Conservation (phyloP, 306 rosid species). For the Sechiopsis laciniata region DNA sequence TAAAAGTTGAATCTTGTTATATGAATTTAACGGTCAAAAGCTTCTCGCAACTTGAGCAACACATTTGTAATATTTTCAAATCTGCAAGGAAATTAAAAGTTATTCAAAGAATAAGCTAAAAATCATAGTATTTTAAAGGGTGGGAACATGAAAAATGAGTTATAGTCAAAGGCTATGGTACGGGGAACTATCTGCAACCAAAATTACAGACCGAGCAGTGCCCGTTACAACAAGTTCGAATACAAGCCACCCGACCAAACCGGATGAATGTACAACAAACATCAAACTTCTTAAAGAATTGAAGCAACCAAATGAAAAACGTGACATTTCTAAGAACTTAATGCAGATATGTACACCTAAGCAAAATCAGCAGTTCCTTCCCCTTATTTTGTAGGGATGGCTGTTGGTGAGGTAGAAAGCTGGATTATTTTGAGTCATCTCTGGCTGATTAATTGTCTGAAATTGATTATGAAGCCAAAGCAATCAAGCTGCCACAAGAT, state of each 20-base stretch:
- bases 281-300: constrained; percentile 4
- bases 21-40: neutral
- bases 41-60: neutral
- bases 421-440: neutral
- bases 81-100: neutral
- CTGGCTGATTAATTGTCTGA: neutral
- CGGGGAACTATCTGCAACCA: neutral
- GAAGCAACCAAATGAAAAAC: neutral
- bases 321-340: neutral
- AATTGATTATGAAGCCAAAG: neutral
- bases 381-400: constrained; percentile 17
- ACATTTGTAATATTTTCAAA: neutral
- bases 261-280: neutral
- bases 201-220: constrained; percentile 5
- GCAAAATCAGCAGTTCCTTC: constrained; percentile 18
- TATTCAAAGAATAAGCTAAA: neutral
- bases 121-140: neutral
- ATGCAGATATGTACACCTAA: constrained; percentile 16
- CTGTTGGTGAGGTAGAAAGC: neutral
- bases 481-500: neutral
- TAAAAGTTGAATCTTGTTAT: no score
- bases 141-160: neutral
- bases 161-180: neutral
- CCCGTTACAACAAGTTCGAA: constrained; percentile 1
- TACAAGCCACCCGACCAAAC: constrained; percentile 3